Conservation (phyloP, 768 basidiomycete species). For the Pholiota microspora region DNA sequence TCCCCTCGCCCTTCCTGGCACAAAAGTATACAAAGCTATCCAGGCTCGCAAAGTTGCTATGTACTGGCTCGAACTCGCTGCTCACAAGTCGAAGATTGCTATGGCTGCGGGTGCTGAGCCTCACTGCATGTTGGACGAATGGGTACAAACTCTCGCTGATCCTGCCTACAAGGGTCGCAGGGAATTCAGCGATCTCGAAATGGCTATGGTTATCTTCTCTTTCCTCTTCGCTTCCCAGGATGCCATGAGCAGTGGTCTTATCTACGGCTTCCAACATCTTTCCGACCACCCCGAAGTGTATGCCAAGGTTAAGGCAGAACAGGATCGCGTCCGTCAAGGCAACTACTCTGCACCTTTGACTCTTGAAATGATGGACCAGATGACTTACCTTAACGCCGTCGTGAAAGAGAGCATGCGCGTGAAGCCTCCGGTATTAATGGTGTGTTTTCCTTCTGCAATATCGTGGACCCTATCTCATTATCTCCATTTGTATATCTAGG, state of each 20-base stretch:
- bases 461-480: slow-evolving; percentile 16
- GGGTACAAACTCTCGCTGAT: slow-evolving; percentile 74
- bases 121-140: slow-evolving; percentile 89
- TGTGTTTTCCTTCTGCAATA: slow-evolving; percentile 28
- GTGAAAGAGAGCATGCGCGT: slow-evolving; percentile 92
- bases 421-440: slow-evolving; percentile 97
- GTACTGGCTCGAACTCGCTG: slow-evolving; percentile 77
- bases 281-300: slow-evolving; percentile 89
- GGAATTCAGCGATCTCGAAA: slow-evolving; percentile 92
- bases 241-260: slow-evolving; percentile 96
- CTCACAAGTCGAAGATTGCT: slow-evolving; percentile 72
- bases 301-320: slow-evolving; percentile 88
- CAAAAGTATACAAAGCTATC: slow-evolving; percentile 92
- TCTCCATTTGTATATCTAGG: slow-evolving; percentile 38
- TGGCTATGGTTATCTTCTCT: slow-evolving; percentile 95
- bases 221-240: slow-evolving; percentile 98
- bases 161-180: slow-evolving; percentile 71
- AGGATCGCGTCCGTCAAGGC: slow-evolving; percentile 76
- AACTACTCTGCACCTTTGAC: slow-evolving; percentile 77
- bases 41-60: slow-evolving; percentile 87
- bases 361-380: slow-evolving; percentile 86
- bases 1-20: slow-evolving; percentile 91
- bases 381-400: slow-evolving; percentile 90
- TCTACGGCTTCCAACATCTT: slow-evolving; percentile 95
- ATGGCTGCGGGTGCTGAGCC: slow-evolving; percentile 82